Evolutionary conservation across 169 alveolate species (phyloP).

Genomic region (Plasmodium malariae): DNA sequence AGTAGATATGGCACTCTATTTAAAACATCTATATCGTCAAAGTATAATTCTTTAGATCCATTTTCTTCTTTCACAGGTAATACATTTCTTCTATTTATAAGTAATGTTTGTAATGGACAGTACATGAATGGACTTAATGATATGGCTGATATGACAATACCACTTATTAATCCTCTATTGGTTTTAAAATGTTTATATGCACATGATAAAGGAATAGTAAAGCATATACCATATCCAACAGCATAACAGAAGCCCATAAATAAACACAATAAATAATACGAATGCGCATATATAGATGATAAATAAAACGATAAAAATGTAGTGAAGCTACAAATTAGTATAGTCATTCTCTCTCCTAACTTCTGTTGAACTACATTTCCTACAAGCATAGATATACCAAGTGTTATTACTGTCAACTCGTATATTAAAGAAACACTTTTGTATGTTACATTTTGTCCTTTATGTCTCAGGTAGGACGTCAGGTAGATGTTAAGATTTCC

Average conservation of each 20-base stretch:
- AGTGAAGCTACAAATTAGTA: conserved; percentile 12
- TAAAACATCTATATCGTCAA: conserved; percentile 38
- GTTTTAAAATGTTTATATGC: conserved; percentile 58
- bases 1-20: conserved; percentile 44
- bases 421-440: conserved; percentile 48
- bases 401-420: conserved; percentile 28
- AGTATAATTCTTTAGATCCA: conserved; percentile 27
- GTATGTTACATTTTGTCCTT: conserved; percentile 55
- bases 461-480: conserved; percentile 64
- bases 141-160: conserved; percentile 64
- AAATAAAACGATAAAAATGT: conserved; percentile 52
- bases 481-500: conserved; percentile 67
- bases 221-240: conserved; percentile 59
- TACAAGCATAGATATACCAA: conserved; percentile 45
- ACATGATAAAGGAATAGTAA: conserved; percentile 69
- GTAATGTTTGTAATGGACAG: conserved; percentile 58
- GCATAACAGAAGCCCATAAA: conserved; percentile 52
- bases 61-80: not conserved
- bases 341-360: conserved; percentile 43
- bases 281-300: conserved; percentile 56
- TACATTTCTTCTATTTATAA: conserved; percentile 35
- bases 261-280: conserved; percentile 38
- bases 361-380: conserved; percentile 55
- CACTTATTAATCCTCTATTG: conserved; percentile 68
- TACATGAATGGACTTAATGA: conserved; percentile 69